Conservation (phyloP, 139 green algal species). For the Coccomyxa sp. region DNA sequence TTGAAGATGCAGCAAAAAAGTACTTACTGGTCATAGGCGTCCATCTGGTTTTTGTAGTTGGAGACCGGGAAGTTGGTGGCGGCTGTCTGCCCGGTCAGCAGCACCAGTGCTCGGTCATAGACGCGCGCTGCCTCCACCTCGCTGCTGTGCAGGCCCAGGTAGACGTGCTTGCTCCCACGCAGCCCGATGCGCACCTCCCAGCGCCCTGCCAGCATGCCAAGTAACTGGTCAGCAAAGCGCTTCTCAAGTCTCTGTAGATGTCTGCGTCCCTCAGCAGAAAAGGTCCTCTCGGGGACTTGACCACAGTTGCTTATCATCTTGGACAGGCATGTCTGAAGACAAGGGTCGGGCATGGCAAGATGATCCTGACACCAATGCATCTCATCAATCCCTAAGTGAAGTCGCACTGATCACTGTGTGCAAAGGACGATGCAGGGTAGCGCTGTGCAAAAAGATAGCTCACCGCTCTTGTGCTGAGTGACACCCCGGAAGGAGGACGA, state of each 20-base stretch:
- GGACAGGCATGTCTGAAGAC: too few species aligned
- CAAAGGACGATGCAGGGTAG: background rate
- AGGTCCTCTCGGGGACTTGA: too few species aligned
- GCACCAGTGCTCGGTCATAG: conserved; percentile 9
- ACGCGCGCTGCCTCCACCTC: conserved; percentile 8
- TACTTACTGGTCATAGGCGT: conserved; percentile 33
- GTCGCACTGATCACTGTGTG: too few species aligned
- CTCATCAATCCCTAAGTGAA: too few species aligned
- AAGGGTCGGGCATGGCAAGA: too few species aligned
- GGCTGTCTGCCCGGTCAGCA: conserved; percentile 54
- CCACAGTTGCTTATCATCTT: too few species aligned
- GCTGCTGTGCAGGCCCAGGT: conserved; percentile 68
- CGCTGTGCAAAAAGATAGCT: background rate
- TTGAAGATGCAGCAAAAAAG: background rate
- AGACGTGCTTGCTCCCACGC: conserved; percentile 85
- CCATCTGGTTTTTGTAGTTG: conserved; percentile 58
- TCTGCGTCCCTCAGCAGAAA: too few species aligned
- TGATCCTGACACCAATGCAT: too few species aligned
- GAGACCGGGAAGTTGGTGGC: conserved; percentile 82
- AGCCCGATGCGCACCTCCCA: conserved; percentile 86
- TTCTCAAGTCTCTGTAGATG: background rate
- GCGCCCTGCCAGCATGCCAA: conserved; percentile 42
- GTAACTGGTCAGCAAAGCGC: background rate
- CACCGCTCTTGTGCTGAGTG: conserved; percentile 69
- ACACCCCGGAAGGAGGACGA: conserved; percentile 77